These are phyloP conservation scores for Choiromyces venosus DNA, from an alignment of 495 filamentous ascomycete genomes.

Conservation along the genomic window DNA sequence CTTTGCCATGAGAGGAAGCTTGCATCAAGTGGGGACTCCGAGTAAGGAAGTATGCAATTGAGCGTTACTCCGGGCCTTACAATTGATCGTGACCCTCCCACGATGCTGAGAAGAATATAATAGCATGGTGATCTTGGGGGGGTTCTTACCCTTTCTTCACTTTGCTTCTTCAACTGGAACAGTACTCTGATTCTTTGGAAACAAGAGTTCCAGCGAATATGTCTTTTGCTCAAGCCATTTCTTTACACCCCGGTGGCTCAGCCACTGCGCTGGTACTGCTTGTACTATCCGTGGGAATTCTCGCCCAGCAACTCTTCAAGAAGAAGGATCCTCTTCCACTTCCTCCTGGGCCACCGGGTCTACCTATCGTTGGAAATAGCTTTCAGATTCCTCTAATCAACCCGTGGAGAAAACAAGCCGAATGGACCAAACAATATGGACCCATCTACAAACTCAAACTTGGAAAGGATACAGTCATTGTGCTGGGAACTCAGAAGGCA, in stretches of 20 bases:
- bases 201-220: not conserved
- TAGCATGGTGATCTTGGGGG: not conserved
- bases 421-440: not conserved
- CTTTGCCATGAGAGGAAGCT: not conserved
- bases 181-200: not conserved
- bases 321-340: not conserved
- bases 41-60: not conserved
- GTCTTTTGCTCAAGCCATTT: not conserved
- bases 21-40: not conserved
- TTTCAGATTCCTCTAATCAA: not conserved
- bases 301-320: not conserved
- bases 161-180: not conserved
- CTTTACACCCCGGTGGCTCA: not conserved
- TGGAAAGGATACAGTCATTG: not conserved
- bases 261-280: not conserved
- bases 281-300: not conserved
- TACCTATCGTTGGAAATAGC: not conserved
- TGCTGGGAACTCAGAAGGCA: not conserved
- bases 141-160: not conserved
- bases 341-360: not conserved
- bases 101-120: not conserved
- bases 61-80: not conserved
- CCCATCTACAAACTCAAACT: not conserved
- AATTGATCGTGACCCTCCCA: not conserved
- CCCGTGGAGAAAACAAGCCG: not conserved